Base-by-base conservation (phyloP, 1,284 basidiomycete species). In the Trametes sp. region DNA sequence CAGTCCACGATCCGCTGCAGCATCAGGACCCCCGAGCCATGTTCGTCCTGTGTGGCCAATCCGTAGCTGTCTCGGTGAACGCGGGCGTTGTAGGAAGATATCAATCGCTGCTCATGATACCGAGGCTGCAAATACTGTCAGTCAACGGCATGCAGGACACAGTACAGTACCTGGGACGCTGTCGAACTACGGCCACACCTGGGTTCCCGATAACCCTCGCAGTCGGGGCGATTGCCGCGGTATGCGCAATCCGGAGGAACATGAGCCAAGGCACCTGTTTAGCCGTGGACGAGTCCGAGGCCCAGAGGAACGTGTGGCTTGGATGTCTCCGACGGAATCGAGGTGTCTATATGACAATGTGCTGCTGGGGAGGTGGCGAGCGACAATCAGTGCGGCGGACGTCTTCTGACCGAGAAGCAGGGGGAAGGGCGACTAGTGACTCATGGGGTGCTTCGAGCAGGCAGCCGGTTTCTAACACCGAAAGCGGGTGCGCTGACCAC, bases 21-120 rank as follows among this genome's bases (percentile, higher is more conserved):
- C 26, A 29, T 36, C 36, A 24, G 56, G 23, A 54, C 44, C 29
- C 53, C 48, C 45, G 53, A 57, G 38, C 16, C 60, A 64, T 59
- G 62, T 64, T 61, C 57, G 62, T 60, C 46, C 62, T 33, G 26
- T 45, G n/a, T 29, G 46, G 24, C 62, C 60, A 67, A 67, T 67
- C 41, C 59, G 45, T 51, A 29, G 35, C 23, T 57, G 53, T 59
- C 54, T 24, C 45, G 26, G 45, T 13, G 23, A 24, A 57, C 63
- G 42, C n/a, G 38, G n/a, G 23, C 14, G 38, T 42, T 36, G 44
- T 41, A 31, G 21, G 48, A 11, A 48, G 19, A 51, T 63, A 56
- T 55, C 59, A 61, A 54, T 61, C 59, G 58, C n/a, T n/a, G n/a
- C n/a, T n/a, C n/a, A n/a, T 55, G 59, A 28, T 57, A 54, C 52